phyloP scores from a whole-genome alignment of 257 asterid species.

The Hygrophila difformis region DNA sequence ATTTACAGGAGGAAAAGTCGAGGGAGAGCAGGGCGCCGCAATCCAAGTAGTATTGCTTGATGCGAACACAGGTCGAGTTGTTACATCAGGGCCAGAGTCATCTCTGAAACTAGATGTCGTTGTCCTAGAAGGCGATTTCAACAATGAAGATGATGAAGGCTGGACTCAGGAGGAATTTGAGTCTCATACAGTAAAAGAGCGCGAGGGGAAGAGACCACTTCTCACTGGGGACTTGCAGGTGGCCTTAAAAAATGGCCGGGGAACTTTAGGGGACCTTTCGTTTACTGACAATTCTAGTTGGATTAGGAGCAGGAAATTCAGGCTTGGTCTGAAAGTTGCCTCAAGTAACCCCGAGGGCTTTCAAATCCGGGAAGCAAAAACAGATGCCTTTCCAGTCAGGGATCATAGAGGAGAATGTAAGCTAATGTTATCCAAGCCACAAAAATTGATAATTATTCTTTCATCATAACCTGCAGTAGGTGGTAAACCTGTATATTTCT shows the following conservation, averaged over 20 bases:
- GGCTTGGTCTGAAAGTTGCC: slow-evolving; percentile 77
- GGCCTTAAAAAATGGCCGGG: slow-evolving; percentile 78
- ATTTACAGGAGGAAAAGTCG: slow-evolving; percentile 86
- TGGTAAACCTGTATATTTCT: slow-evolving; percentile 12
- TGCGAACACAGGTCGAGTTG: slow-evolving; percentile 51
- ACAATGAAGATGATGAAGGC: slow-evolving; percentile 46
- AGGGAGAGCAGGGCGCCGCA: slow-evolving; percentile 81
- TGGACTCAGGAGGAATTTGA: slow-evolving; percentile 80
- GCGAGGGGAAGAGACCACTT: slow-evolving; percentile 94
- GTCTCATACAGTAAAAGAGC: slow-evolving; percentile 79
- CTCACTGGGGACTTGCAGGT: slow-evolving; percentile 79
- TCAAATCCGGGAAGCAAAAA: slow-evolving; percentile 85
- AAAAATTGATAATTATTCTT: slow-evolving; percentile 3
- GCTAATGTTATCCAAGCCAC: slow-evolving; percentile 16
- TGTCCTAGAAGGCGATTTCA: slow-evolving; percentile 93
- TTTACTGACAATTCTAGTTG: slow-evolving; percentile 98
- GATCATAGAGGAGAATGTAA: slow-evolving; percentile 99
- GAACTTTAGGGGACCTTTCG: slow-evolving; percentile 73
- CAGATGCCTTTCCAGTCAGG: slow-evolving; percentile 92
- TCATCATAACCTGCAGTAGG: slow-evolving; percentile 1
- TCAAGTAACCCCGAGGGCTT: slow-evolving; percentile 52
- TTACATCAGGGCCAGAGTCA: slow-evolving; percentile 77
- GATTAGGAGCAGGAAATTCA: slow-evolving; percentile 92
- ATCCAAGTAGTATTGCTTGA: slow-evolving; percentile 60
- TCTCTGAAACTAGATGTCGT: slow-evolving; percentile 57